Evolutionary conservation across 179 eudicot species (phyloP), one percentile per base, ranked within the genome.

Genomic region (Gypsophila paniculata): DNA sequence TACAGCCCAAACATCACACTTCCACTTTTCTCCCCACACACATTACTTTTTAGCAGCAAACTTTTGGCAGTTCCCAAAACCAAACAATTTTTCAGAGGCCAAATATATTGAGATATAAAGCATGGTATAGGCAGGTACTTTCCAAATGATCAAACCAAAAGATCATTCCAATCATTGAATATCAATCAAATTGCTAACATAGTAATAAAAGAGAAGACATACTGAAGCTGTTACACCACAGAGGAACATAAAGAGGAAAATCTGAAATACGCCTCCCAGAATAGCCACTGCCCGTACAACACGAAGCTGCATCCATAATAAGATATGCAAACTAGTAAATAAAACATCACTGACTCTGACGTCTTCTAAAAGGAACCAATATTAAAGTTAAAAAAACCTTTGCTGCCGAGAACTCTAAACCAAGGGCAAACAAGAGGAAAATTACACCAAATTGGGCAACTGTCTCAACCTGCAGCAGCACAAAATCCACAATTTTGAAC

Each of bases 401-500:
- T 74, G 91, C 34, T 87, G 90, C 82, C 55, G 97, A 95, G 61
- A 95, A 95, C 79, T 95, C 97, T 75, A 95, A 84, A 26, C 99
- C 99, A 67, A 95, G 79, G 71, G 97, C 97, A 94, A 94, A 94
- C 73, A 94, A 86, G 81, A 94, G 97, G 74, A 89, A 94, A 60
- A 94, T 91, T 69, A 94, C 99, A 84, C 99, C 99, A 84, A 94
- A 94, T 77, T 94, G 99, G 25, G 99, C 99, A 83, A 94, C 89
- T 65, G 99, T 94, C 80, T 91, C 99, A 65, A 94, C 99, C 97
- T 94, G 91, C 74, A 75, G 53, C 55, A 46, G 61, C 39, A 78
- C 57, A 63, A 64, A 71, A 58, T 3, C 23, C 26, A 62, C 6
- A 68, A 25, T 49, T 26, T 13, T 25, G 44, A 8, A 22, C 69